These are phyloP conservation scores for Diutina neorugosa DNA, from an alignment of 1,139 yeast species.

Conservation along the genomic window DNA sequence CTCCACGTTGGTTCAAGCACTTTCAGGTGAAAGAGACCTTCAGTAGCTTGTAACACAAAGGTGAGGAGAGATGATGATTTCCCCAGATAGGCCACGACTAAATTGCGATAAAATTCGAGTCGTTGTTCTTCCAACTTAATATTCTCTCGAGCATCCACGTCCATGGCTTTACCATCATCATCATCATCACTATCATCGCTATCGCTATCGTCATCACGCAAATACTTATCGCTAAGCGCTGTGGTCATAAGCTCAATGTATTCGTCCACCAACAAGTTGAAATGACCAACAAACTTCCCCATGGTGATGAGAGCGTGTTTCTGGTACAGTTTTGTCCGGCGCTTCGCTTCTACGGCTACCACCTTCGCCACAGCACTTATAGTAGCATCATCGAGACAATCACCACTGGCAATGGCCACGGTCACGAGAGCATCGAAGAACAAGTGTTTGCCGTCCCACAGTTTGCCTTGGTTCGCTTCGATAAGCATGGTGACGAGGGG, in stretches of 20 bases:
- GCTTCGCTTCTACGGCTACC: slow-evolving; percentile 48
- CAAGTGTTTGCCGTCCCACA: slow-evolving; percentile 83
- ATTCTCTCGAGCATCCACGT: slow-evolving; percentile 6
- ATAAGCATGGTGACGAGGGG: slow-evolving; percentile 18
- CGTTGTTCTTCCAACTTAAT: slow-evolving; percentile 6
- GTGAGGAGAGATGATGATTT: slow-evolving; percentile 12
- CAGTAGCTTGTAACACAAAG: slow-evolving; percentile 14
- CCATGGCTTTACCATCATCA: slow-evolving; percentile 13
- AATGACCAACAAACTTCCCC: slow-evolving; percentile 16
- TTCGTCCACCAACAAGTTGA: slow-evolving; percentile 15
- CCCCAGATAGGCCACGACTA: slow-evolving; percentile 26
- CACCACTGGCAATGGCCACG: slow-evolving; percentile 35
- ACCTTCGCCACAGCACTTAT: slow-evolving; percentile 27
- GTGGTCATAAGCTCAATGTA: slow-evolving; percentile 26
- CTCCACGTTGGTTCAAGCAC: slow-evolving; percentile 46
- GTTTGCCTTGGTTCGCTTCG: slow-evolving; percentile 60
- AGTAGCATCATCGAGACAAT: slow-evolving; percentile 15
- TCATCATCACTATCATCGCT: slow-evolving; percentile 13
- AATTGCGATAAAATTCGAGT: slow-evolving; percentile 15
- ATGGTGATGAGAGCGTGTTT: slow-evolving; percentile 36
- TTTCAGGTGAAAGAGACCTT: slow-evolving; percentile 4
- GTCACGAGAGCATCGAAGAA: slow-evolving; percentile 62
- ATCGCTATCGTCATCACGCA: slow-evolving; percentile 14
- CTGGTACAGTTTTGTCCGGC: slow-evolving; percentile 60
- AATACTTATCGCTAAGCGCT: slow-evolving; percentile 22